Base-by-base conservation (phyloP, 495 filamentous ascomycete genomes). In the Halenospora varia region DNA sequence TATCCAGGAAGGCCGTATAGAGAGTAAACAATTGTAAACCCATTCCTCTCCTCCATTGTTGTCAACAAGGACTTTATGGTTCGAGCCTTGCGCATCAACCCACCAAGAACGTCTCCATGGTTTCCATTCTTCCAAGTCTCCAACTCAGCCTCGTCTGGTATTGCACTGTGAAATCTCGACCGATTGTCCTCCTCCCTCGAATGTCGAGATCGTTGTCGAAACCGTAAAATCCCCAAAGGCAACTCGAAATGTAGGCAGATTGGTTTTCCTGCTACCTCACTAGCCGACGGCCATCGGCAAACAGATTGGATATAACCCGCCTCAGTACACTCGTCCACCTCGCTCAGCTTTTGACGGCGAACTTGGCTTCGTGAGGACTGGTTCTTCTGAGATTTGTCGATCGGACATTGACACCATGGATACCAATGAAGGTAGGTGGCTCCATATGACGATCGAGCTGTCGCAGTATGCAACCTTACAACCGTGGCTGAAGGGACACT, bases 311-410 rank as follows among this genome's bases (percentile, higher is more conserved):
- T 93, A 89, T 91, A 83, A 82, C 83, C 13, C n/a, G 81, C 85
- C 86, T 80, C 77, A 76, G 73, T 72, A 67, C 72, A 74, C 75
- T 72, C 72, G 64, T 79, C 80, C 75, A 81, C 82, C 83, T 83
- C 88, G 81, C 78, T 86, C 84, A 87, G 68, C 76, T 66, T 64
- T 64, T 65, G 61, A 75, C 69, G 75, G 82, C 86, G 86, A 92
- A 80, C 85, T 86, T 86, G 82, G 73, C 68, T 72, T 71, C 65
- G 67, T 62, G 63, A 70, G 64, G 68, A 75, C 69, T 66, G 67
- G 77, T 94, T 81, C 67, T 68, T 96, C 85, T 95, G 66, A 87
- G 84, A 93, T 84, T 85, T 92, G 91, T 95, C 88, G 88, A 89
- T 85, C 78, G 87, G 90, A 90, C 79, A 91, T 86, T 86, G 81